Evolutionary conservation across 345 rosid genomes (phyloP).

Genomic region (Arabidopsis thaliana): DNA sequence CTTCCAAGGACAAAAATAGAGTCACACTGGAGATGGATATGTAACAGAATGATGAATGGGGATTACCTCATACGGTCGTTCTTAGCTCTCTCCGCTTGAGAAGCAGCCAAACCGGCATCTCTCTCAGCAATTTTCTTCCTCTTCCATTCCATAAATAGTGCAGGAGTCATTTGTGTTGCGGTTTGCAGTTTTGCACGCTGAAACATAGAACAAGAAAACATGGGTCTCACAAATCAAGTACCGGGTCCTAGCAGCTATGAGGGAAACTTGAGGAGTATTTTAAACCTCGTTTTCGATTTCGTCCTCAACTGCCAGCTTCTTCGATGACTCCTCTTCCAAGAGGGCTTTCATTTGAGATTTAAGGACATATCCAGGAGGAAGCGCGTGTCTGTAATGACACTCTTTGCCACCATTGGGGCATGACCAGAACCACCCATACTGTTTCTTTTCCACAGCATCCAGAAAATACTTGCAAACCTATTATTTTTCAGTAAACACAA

Average conservation of each 20-base stretch:
- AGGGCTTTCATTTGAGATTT: constrained; percentile 98
- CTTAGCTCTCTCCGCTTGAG: constrained; percentile 94
- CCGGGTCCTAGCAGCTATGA: constrained; percentile 18
- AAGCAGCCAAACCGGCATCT: constrained; percentile 83
- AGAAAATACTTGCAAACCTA: constrained; percentile 97
- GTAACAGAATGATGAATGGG: constrained; percentile 13
- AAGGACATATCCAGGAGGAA: constrained; percentile 91
- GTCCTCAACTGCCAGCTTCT: constrained; percentile 73
- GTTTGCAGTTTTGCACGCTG: constrained; percentile 76
- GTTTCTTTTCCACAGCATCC: constrained; percentile 96
- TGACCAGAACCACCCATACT: constrained; percentile 97
- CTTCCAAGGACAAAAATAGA: constrained; percentile 33
- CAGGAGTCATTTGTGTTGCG: constrained; percentile 87
- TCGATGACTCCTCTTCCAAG: constrained; percentile 82
- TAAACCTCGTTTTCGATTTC: constrained; percentile 91
- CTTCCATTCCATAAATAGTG: constrained; percentile 91
- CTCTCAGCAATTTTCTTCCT: constrained; percentile 77
- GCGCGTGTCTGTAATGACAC: constrained; percentile 96
- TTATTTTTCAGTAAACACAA: constrained; percentile 1
- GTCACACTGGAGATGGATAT: constrained; percentile 4
- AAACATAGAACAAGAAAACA: constrained; percentile 33
- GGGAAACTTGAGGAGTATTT: neutral
- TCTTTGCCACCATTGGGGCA: constrained; percentile 89
- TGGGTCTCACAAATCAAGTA: neutral
- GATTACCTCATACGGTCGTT: constrained; percentile 94